Conservation (phyloP, 2,329 filamentous ascomycete genomes). For the Alternaria metachromatica region DNA sequence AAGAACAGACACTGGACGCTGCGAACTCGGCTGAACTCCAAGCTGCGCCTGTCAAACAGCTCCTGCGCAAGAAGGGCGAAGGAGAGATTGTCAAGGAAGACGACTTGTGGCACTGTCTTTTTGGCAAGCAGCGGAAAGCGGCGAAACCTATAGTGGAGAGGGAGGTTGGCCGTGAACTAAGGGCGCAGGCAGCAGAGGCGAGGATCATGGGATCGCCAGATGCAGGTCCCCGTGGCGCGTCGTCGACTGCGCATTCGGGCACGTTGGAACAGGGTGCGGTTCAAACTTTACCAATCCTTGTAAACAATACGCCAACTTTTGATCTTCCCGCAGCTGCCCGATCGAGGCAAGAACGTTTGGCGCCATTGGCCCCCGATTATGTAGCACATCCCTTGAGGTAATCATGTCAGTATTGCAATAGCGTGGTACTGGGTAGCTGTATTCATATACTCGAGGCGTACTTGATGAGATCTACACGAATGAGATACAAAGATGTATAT, state of each 20-base stretch:
- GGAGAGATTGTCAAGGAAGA: slow-evolving; percentile 81
- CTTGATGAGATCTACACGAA: neutral
- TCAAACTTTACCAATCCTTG: neutral
- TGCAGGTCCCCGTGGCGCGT: neutral
- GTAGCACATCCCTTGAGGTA: neutral
- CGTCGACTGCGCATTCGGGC: neutral
- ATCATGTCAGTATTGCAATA: neutral
- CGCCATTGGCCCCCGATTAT: neutral
- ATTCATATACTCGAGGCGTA: neutral
- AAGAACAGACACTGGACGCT: slow-evolving; percentile 73
- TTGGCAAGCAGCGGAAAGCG: slow-evolving; percentile 62
- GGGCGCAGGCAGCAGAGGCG: slow-evolving; percentile 62
- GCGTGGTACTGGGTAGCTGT: neutral
- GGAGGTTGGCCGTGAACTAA: slow-evolving; percentile 59
- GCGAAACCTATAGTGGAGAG: slow-evolving; percentile 48
- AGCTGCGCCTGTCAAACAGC: slow-evolving; percentile 69
- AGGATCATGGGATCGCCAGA: neutral
- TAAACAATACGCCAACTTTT: neutral
- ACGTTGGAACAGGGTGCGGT: neutral
- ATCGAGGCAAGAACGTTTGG: neutral
- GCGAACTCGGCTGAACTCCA: slow-evolving; percentile 87
- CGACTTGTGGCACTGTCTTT: slow-evolving; percentile 89
- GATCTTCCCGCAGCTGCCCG: neutral
- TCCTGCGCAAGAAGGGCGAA: slow-evolving; percentile 74
- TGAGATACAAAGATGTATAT: neutral